A percentile compares a stretch with the other conserved stretches of the same genome.
Evolutionary conservation across 1,139 yeast genomes (phyloP).

Genomic region (Kazachstania sp.): DNA sequence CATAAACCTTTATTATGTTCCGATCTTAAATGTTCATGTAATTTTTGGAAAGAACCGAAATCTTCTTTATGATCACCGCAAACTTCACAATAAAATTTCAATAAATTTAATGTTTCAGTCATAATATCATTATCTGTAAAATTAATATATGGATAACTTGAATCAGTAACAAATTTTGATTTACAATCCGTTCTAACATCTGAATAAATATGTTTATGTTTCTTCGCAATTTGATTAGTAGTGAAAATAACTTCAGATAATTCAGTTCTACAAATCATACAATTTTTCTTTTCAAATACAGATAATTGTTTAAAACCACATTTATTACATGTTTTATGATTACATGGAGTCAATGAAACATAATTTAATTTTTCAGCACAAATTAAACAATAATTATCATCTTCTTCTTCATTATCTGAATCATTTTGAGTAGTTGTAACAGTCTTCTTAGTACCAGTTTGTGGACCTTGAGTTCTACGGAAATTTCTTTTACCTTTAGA

Average conservation of each 20-base stretch:
- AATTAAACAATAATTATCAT: constrained; percentile 54
- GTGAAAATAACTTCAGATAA: constrained; percentile 54
- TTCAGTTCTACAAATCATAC: constrained; percentile 79
- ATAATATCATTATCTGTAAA: constrained; percentile 43
- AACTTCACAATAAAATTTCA: constrained; percentile 51
- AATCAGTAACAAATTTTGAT: background rate
- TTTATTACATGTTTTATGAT: constrained; percentile 72
- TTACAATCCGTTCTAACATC: background rate
- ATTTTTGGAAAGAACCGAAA: constrained; percentile 44
- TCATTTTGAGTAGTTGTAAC: background rate
- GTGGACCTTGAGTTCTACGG: constrained; percentile 14
- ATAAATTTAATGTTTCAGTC: constrained; percentile 41
- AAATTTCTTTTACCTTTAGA: constrained; percentile 31
- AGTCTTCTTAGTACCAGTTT: constrained; percentile 4
- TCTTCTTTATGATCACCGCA: constrained; percentile 24
- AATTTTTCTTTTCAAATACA: constrained; percentile 59
- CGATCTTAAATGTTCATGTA: constrained; percentile 56
- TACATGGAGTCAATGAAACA: constrained; percentile 73
- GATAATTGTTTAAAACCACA: constrained; percentile 83
- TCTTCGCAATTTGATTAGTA: constrained; percentile 28
- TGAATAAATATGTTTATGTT: constrained; percentile 24
- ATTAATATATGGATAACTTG: constrained; percentile 33
- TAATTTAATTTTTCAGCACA: constrained; percentile 66
- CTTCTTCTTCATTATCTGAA: constrained; percentile 32
- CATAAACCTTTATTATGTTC: constrained; percentile 62